A percentile compares a stretch with the other conserved stretches of the same genome.
Conservation (phyloP, 805 yeast genomes). For the Jamesozyma hellenica region DNA sequence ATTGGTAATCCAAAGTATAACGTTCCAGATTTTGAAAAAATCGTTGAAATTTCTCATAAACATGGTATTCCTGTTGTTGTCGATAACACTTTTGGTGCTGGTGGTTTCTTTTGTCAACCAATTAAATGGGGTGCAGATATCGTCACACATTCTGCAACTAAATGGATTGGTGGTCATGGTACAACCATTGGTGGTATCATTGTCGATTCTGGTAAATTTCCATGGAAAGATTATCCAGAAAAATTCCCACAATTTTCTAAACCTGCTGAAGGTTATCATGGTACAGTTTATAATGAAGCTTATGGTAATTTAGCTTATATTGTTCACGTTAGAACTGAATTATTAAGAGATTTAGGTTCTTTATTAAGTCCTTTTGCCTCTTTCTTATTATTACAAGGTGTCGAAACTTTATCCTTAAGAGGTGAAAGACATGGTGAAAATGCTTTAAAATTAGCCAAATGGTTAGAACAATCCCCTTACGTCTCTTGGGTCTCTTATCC, state of each 20-base stretch:
- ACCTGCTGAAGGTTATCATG: constrained; percentile 93
- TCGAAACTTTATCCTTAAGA: constrained; percentile 87
- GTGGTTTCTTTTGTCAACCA: constrained; percentile 80
- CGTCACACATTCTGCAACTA: constrained; percentile 88
- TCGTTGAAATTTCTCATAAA: constrained; percentile 69
- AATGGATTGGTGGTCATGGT: constrained; percentile 98
- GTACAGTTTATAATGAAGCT: constrained; percentile 70
- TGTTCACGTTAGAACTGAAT: constrained; percentile 70
- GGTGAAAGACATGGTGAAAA: constrained; percentile 86
- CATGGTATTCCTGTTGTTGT: constrained; percentile 85
- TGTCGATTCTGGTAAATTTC: constrained; percentile 86
- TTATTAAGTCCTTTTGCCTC: constrained; percentile 79
- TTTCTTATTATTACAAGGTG: constrained; percentile 79
- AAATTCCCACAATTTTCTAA: constrained; percentile 84
- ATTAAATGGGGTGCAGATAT: constrained; percentile 85
- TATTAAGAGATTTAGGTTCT: constrained; percentile 89
- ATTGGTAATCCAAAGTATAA: constrained; percentile 90
- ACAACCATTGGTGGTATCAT: constrained; percentile 88
- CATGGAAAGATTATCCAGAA: constrained; percentile 76
- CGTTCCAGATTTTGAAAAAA: constrained; percentile 79
- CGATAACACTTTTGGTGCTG: constrained; percentile 96
- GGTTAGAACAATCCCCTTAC: constrained; percentile 59
- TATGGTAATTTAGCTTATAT: constrained; percentile 73
- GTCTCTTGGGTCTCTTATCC: constrained; percentile 90
- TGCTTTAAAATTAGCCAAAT: constrained; percentile 69